Base-by-base conservation (phyloP, 371 early-diverging fungal genomes). In the Mucor lusitanicus region DNA sequence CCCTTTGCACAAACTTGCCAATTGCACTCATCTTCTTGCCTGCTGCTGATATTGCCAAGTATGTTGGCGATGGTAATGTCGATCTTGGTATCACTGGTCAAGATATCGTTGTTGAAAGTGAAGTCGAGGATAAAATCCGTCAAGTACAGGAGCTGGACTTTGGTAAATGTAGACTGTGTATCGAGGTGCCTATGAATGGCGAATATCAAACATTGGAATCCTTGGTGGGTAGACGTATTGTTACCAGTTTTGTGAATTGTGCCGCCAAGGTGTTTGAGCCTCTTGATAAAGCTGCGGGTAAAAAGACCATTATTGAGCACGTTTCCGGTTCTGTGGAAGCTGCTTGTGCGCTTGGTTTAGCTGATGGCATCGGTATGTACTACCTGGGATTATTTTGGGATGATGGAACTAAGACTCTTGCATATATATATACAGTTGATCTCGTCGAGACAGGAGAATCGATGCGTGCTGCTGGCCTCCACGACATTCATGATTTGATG, bases 401-500 rank as follows among this genome's bases (percentile, higher is more conserved):
- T 33, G 33, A 33, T 33, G 33, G 33, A 33, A 33, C 33, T 33
- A 33, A 33, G 8, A 33, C 7, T 55, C 0, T 25, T 55, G n/a
- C 17, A 15, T 30, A 6, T 55, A 4, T 48, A 23, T 28, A 48
- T 46, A 19, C 50, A 48, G 59, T 64, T 13, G 59, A 61, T 63
- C 68, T 69, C 33, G 88, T 92, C 48, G 99, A 98, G 80, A 95
- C 95, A 17, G 99, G 98, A 68, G 98, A 98, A 73, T 97, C 98
- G 5, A 98, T 98, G 98, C 90, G 94, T 64, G 98, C 97, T n/a
- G 98, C 98, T 19, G 96, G 96, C 13, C 89, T 98, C 35, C 92
- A 92, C 72, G 91, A 91, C 53, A 91, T 97, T 55, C 87, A 86
- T 57, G 94, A 94, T 11, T 74, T 98, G 17, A 69, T 94, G 69